phyloP scores from a whole-genome alignment of 2,329 filamentous ascomycete genomes.

The Cordyceps farinosa region DNA sequence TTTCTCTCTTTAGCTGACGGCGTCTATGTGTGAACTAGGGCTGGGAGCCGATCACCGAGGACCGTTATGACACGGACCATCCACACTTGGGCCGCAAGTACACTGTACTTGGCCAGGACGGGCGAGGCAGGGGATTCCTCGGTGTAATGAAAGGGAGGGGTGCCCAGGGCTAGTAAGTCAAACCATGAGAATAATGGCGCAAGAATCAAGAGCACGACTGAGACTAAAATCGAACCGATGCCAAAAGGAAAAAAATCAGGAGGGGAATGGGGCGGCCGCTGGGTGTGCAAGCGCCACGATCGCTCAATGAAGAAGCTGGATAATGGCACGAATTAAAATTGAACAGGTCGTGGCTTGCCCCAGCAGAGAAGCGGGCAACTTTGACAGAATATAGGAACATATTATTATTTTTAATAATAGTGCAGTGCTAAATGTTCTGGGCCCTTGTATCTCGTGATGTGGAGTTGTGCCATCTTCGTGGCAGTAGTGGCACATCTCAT shows the following conservation, averaged over 20 bases:
- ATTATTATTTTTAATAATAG: neutral
- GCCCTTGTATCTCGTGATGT: neutral
- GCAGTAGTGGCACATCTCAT: neutral
- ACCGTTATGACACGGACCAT: neutral
- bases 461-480: neutral
- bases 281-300: slow-evolving; percentile 5
- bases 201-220: neutral
- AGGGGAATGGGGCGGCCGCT: neutral
- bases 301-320: slow-evolving; percentile 12
- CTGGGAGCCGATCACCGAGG: slow-evolving; percentile 5
- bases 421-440: neutral
- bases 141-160: neutral
- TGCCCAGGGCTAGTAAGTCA: neutral
- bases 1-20: neutral
- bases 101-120: neutral
- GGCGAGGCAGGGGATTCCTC: neutral
- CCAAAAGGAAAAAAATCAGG: neutral
- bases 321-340: neutral
- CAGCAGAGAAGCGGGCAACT: neutral
- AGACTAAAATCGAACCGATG: neutral
- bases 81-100: neutral
- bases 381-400: neutral
- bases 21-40: neutral
- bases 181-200: neutral
- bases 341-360: neutral